Base-by-base conservation (phyloP, 2,329 filamentous ascomycete genomes). In the Alternaria triticimaculans region DNA sequence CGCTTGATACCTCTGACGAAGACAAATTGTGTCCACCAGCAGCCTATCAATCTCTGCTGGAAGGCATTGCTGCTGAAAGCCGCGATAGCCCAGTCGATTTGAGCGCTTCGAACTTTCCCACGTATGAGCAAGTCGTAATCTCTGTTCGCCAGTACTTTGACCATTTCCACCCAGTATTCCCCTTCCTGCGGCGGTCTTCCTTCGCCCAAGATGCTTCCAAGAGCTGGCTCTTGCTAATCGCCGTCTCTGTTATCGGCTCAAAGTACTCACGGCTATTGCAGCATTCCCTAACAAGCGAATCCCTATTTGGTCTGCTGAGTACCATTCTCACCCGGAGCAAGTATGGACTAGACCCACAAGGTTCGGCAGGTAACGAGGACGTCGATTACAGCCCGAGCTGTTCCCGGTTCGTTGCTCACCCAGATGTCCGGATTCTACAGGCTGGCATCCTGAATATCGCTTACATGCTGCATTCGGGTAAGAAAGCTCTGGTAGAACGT, bases 181-280 rank as follows among this genome's bases (percentile, higher is more conserved):
- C 77, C 4, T 73, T 78, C 45, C 53, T 78, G 9, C 75, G 78
- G 48, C 57, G 46, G 26, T 65, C 65, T 1, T 70, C 64, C 5
- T 68, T 76, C 46, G 30, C 26, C 37, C 46, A 55, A 41, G 60
- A 41, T 26, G 55, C 21, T 30, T 64, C 8, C 37, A 28, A 25
- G 20, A 46, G 71, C 12, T 71, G 67, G 62, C 56, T 74, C 10
- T 64, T 76, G 10, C 60, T 72, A 15, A 60, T 78, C 18, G 74
- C 74, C 8, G 63, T 78, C n/a, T 69, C 67, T 9, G 64, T 72
- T 33, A 63, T 78, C 3, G 77, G 75, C 10, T 71, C 72, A 20
- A 72, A 67, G 37, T 76, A 71, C 49, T 48, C 65, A 57, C 25
- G 62, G 9, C 46, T 50, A 21, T 44, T n/a, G 15, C 62, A 61